phyloP scores from a whole-genome alignment of 371 early-diverging fungal genomes.

The Mycotypha africana region DNA sequence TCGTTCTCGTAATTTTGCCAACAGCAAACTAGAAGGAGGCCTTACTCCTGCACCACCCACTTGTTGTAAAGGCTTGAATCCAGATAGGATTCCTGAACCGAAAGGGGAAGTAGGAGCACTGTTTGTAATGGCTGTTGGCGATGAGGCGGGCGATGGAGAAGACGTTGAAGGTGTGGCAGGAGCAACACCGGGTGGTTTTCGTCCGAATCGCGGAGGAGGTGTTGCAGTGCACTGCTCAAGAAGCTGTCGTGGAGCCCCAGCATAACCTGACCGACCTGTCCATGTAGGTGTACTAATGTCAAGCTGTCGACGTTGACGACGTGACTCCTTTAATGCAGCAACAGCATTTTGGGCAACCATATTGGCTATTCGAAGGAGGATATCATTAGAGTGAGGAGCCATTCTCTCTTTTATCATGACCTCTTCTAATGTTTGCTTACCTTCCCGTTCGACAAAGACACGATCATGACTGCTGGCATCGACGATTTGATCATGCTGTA shows the following conservation, averaged over 20 bases:
- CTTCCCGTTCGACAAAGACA: conserved; percentile 73
- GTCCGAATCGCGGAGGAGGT: conserved; percentile 46
- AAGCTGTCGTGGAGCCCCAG: conserved; percentile 44
- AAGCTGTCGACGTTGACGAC: conserved; percentile 20
- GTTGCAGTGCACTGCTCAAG: conserved; percentile 9
- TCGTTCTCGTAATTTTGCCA: conserved; percentile 47
- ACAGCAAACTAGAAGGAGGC: conserved; percentile 24
- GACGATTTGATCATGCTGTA: conserved; percentile 86
- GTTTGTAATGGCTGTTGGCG: conserved; percentile 5
- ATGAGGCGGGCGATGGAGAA: conserved; percentile 42
- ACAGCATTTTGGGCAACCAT: conserved; percentile 52
- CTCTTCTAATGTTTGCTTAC: conserved; percentile 23
- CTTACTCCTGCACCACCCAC: conserved; percentile 1
- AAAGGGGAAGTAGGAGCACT: conserved; percentile 24
- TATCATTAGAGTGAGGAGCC: too few relatives aligned
- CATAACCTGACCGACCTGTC: conserved; percentile 64
- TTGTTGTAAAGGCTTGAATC: conserved; percentile 21
- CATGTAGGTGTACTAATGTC: conserved; percentile 61
- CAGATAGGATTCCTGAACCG: conserved; percentile 36
- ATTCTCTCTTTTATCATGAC: too few relatives aligned
- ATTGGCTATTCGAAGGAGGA: too few relatives aligned
- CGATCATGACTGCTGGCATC: conserved; percentile 59
- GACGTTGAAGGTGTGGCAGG: conserved; percentile 28
- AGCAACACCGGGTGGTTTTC: too few relatives aligned
- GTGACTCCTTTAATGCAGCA: conserved; percentile 48